Evolutionary conservation across 768 basidiomycete species (phyloP), one percentile per base, ranked within the genome.

Genomic region (Vararia minispora): DNA sequence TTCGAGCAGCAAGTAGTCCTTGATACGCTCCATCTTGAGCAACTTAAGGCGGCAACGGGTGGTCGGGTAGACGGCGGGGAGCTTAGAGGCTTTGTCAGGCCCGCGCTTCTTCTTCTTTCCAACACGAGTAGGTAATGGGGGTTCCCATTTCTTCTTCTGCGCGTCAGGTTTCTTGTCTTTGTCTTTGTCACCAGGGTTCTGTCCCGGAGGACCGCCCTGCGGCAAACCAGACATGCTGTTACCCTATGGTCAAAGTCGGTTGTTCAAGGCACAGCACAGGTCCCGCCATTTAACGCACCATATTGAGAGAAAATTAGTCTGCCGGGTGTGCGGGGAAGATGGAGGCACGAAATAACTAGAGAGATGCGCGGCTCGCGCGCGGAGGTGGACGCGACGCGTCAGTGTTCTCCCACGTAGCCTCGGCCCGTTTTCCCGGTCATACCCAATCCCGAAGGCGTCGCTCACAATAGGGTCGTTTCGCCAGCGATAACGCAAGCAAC

Each of bases 1-100:
- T 64, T 98, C 95, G 46, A 99, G 71, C 25, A 97, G 68, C 37
- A 99, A 64, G 58, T 97, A 97, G 58, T 99, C 95, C 63, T 99
- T 95, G 63, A 97, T 95, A 44, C 95, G 83, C 58, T 99, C 94
- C 71, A 82, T 74, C 72, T 98, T 98, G 43, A 98, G 75, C 39
- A 98, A 73, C 54, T 89, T 89, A 36, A 99, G 74, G 43, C 87
- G 82, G 66, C 94, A 99, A 39, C 95, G 80, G 14, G 91, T 95
- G 20, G 87, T 94, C 7, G 95, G 95, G 58, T 71, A 90, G 6
- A 99, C 84, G 9, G 90, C 69, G 14, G 94, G 94, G 3, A 99
- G 77, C 57, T 92, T 94, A 27, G 83, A 82, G 2, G 90, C 76
- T 2, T 90, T 69, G 40, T 88, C 79, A 5, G 94, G 92, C n/a